Conservation (phyloP, 805 yeast genomes). For the Kodamaea kaohsiungensis region DNA sequence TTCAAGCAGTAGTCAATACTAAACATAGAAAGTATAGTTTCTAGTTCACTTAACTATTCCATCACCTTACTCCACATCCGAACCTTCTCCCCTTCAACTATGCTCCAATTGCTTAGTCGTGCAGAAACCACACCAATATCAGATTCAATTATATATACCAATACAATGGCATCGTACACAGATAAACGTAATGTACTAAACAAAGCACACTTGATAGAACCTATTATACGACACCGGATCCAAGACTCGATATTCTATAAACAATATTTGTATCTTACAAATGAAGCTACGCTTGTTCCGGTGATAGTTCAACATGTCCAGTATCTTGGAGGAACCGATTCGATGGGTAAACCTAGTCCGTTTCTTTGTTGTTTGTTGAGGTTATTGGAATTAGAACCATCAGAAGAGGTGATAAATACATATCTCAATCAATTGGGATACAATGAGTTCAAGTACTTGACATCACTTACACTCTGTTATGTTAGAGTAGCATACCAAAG, state of each 20-base stretch:
- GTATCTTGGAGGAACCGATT: conserved; percentile 60
- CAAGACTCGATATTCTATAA: conserved; percentile 46
- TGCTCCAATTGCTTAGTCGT: neutral
- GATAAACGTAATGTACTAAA: conserved; percentile 31
- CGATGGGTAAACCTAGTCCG: conserved; percentile 61
- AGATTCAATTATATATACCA: neutral
- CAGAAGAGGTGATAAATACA: conserved; percentile 52
- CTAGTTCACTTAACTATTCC: too few species aligned
- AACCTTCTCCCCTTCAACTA: too few species aligned
- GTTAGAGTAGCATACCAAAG: conserved; percentile 44
- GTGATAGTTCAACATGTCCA: conserved; percentile 35
- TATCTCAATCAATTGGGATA: conserved; percentile 57
- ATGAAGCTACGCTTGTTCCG: conserved; percentile 41
- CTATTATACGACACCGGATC: conserved; percentile 42
- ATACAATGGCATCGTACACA: conserved; percentile 22
- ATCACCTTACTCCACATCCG: too few species aligned
- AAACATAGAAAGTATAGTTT: too few species aligned
- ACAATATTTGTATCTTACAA: conserved; percentile 40
- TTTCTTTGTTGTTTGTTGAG: conserved; percentile 78
- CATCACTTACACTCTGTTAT: conserved; percentile 70
- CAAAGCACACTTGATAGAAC: conserved; percentile 40
- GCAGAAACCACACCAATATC: neutral
- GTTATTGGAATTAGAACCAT: conserved; percentile 74
- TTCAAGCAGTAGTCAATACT: too few species aligned
- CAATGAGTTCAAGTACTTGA: conserved; percentile 67